A percentile compares a stretch with the other conserved stretches of the same genome.
These are phyloP conservation scores for Coniferiporia sulphurascens DNA, from an alignment of 1,284 basidiomycete species.

Conservation along the genomic window DNA sequence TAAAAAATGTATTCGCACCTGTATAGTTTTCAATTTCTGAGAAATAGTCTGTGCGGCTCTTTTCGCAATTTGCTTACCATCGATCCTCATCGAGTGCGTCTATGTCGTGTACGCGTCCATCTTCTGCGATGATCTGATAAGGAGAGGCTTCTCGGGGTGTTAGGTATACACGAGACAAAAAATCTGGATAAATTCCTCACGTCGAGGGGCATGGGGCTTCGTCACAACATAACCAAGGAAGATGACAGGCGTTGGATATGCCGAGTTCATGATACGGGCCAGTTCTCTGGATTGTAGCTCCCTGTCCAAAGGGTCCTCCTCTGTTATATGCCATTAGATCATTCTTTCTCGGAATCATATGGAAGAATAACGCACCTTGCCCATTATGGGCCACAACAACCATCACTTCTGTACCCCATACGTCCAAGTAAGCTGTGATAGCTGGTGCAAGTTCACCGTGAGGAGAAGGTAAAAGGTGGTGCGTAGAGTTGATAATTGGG, in stretches of 20 bases:
- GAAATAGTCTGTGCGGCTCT: background rate
- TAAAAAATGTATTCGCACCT: conserved; percentile 91
- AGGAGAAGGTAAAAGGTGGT: conserved; percentile 88
- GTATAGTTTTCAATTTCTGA: conserved; percentile 19
- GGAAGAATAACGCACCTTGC: conserved; percentile 51
- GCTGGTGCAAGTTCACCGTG: conserved; percentile 88
- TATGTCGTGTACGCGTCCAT: conserved; percentile 72
- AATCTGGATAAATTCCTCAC: conserved; percentile 35
- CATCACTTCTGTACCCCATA: conserved; percentile 77
- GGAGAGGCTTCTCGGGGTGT: conserved; percentile 54
- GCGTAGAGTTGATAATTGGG: conserved; percentile 86
- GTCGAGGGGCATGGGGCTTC: conserved; percentile 64
- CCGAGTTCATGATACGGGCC: conserved; percentile 71
- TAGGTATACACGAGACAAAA: background rate
- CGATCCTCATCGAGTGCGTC: conserved; percentile 66
- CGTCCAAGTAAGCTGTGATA: conserved; percentile 83
- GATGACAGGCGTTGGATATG: conserved; percentile 74
- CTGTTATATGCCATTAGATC: conserved; percentile 31
- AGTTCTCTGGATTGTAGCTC: conserved; percentile 84
- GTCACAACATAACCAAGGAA: conserved; percentile 90
- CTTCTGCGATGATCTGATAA: conserved; percentile 77
- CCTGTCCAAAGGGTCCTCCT: conserved; percentile 86
- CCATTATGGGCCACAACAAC: conserved; percentile 91
- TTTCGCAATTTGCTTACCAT: conserved; percentile 44
- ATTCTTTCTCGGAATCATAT: conserved; percentile 9